Base-by-base conservation (phyloP, 1,284 basidiomycete genomes). In the Ustilago sp. region DNA sequence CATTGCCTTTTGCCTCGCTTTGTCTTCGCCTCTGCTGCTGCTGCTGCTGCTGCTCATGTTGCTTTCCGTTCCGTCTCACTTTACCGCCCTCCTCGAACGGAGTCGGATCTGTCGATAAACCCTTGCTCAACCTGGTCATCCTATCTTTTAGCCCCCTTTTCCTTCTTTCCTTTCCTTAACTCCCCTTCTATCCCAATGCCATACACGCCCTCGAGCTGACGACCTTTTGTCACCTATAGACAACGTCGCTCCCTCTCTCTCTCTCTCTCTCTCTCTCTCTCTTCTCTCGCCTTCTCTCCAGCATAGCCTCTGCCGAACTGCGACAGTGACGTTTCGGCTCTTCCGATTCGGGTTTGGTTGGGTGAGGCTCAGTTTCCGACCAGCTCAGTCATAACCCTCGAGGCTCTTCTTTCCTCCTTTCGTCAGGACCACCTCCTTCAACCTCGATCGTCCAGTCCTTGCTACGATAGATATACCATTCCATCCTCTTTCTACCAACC, bases 391-490 rank as follows among this genome's bases (percentile, higher is more conserved):
- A 15, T 7, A 50, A 31, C 11, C n/a, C 43, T 45, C 43, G 48
- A 50, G 15, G 12, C 9, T 50, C 6, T 1, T 32, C 2, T 15
- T 28, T 5, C 38, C 38, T 51, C 38, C 38, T 43, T 60, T 47
- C 59, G 34, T 53, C 32, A 52, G 38, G 8, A 52, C 50, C 59
- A 52, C 38, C 34, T 52, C 23, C 45, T 38, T 59, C 57, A n/a
- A 39, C 9, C 32, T 38, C 57, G 3, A 17, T 32, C 48, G 23
- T 50, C 28, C 15, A 31, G n/a, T 31, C 28, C 15, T 32, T 50
- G 48, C 48, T 50, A 50, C 48, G 48, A 50, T 50, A 50, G 23
- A 28, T 17, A 50, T 32, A 31, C 48, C 31, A 12, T 31, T 13
- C 11, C 48, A 45, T 28, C 48, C 38, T 28, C 23, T 28, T 28